A percentile compares a stretch with the other conserved stretches of the same genome.
Conservation (phyloP, 257 asterid species). For the Perilla frutescens region DNA sequence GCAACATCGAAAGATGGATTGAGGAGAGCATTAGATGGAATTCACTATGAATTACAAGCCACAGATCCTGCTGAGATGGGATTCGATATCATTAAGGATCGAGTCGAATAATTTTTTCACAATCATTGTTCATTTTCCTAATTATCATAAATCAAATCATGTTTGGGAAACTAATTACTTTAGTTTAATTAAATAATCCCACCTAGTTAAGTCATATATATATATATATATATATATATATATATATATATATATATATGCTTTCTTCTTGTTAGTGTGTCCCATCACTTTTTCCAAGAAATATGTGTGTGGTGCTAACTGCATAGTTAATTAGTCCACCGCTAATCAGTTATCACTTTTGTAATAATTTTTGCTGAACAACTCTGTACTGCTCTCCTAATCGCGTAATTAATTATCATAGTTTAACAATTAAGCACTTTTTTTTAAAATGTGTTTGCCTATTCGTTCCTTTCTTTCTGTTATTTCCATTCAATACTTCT, state of each 20-base stretch:
- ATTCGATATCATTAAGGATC: constrained; percentile 67
- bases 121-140: not conserved
- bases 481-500: not conserved
- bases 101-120: constrained; percentile 50
- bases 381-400: not conserved
- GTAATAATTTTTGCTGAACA: not conserved
- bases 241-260: constrained; percentile 22
- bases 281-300: constrained; percentile 23
- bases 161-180: constrained; percentile 44
- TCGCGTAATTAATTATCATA: not conserved
- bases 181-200: constrained; percentile 46
- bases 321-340: constrained; percentile 21
- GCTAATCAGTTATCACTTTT: constrained; percentile 37
- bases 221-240: too few species aligned
- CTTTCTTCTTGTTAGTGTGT: constrained; percentile 32
- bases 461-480: not conserved
- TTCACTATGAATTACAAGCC: constrained; percentile 77
- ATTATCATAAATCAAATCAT: constrained; percentile 23
- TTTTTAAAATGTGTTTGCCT: not conserved
- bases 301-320: constrained; percentile 34
- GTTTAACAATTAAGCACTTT: constrained; percentile 13
- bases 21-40: constrained; percentile 78
- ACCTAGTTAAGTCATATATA: constrained; percentile 26
- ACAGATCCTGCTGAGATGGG: constrained; percentile 96
- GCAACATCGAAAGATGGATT: constrained; percentile 86